Evolutionary conservation across 2,329 filamentous ascomycete genomes (phyloP), one percentile per base, ranked within the genome.

Genomic region (Penicillium oxalicum): DNA sequence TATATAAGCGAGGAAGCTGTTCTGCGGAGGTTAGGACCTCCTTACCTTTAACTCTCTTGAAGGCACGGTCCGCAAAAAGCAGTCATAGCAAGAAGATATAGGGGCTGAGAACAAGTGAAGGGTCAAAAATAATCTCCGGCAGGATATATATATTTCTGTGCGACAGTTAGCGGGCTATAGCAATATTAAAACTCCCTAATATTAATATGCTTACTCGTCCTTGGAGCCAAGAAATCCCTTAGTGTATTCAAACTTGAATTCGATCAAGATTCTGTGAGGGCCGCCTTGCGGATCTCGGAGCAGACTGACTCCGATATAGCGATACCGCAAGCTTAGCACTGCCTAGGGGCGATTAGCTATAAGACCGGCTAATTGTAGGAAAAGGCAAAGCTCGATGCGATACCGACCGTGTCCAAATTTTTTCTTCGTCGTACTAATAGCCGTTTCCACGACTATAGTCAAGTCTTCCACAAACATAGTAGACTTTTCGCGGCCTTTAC

Each of bases 381-480:
- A 39, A 39, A 39, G 37, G 13, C 9, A 24, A 11, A 39, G 18
- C 18, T 39, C 18, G 12, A 39, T 39, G 25, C 37, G 37, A 26
- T 39, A 12, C 7, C 9, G 9, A 39, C 37, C 9, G 12, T 39
- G 9, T 5, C 37, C 18, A 26, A 39, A 39, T 11, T 39, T 39
- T 26, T 39, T 39, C 37, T 39, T 41, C 7, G 38, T 54, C n/a
- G 38, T 59, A 4, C 39, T 46, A 2, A 57, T 33, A 9, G 52
- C 46, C n/a, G 51, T 56, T 29, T 59, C 46, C 18, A 50, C 45
- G 3, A 54, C 48, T 36, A 50, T 49, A 4, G 51, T 44, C 6
- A 62, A 29, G 45, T 56, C 56, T 40, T 58, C 39, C 5, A 62
- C 40, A 49, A 50, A 44, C 35, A 59, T 58, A 9, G 49, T 46